Conservation (phyloP, 352 stramenopile species). For the Globisporangium megalacanthum region DNA sequence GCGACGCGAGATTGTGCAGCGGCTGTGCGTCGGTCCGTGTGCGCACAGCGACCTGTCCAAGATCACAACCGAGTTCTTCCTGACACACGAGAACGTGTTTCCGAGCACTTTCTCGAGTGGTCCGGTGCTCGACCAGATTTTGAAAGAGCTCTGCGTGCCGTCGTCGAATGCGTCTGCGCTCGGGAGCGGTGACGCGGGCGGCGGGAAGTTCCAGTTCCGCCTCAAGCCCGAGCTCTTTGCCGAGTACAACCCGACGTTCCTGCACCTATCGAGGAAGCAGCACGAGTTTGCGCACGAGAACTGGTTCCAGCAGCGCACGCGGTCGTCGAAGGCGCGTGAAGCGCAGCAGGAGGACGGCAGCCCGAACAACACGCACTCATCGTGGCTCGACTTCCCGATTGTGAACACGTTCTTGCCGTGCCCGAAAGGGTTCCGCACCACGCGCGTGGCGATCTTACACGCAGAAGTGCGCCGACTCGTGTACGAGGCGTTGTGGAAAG, state of each 20-base stretch:
- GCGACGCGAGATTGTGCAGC: slow-evolving; percentile 72
- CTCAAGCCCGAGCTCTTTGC: slow-evolving; percentile 77
- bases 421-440: slow-evolving; percentile 44
- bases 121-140: slow-evolving; percentile 61
- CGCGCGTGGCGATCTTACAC: slow-evolving; percentile 65
- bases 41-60: slow-evolving; percentile 83
- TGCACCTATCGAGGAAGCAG: slow-evolving; percentile 84
- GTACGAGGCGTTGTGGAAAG: slow-evolving; percentile 67
- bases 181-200: slow-evolving; percentile 22
- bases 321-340: slow-evolving; percentile 60
- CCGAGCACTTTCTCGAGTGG: slow-evolving; percentile 61
- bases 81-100: slow-evolving; percentile 71
- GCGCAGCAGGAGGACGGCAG: slow-evolving; percentile 54
- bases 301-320: slow-evolving; percentile 75
- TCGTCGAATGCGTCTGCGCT: slow-evolving; percentile 17
- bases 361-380: slow-evolving; percentile 61
- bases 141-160: slow-evolving; percentile 67
- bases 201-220: slow-evolving; percentile 74
- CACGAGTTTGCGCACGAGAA: slow-evolving; percentile 86
- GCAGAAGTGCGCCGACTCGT: slow-evolving; percentile 47
- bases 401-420: slow-evolving; percentile 80
- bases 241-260: slow-evolving; percentile 83
- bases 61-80: slow-evolving; percentile 79
- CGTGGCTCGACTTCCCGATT: slow-evolving; percentile 77
- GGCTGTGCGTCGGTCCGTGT: slow-evolving; percentile 72